Evolutionary conservation across 2,329 filamentous ascomycete species (phyloP), one percentile per base, ranked within the genome.

Genomic region (Curvularia sp.): DNA sequence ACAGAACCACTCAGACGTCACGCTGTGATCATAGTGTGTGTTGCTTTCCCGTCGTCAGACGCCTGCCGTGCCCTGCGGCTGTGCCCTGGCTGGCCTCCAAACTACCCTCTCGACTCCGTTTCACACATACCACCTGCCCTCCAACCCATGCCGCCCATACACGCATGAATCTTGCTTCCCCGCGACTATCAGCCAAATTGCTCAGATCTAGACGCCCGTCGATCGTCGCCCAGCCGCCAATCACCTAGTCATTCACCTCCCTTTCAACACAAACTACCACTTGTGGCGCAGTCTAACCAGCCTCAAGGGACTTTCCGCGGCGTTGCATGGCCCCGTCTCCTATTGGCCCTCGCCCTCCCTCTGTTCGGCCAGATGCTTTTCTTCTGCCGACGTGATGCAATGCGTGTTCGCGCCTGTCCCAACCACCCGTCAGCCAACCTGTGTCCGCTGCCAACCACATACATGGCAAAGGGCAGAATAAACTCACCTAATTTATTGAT

Each of bases 371-470:
- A 83, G 73, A 76, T 89, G 87, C 75, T 84, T 82, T 75, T 89
- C 84, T 80, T 97, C 94, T 1, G 93, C 94, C 50, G 88, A 86
- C 58, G 88, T 89, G 76, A 98, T 93, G 78, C 92, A 95, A 67
- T 90, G 86, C 82, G 96, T 92, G 76, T 96, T 96, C 43, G 92
- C 91, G 25, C 74, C 75, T 76, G 54, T 45, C 54, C 25, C 47
- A 54, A 59, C 43, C 53, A 50, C 54, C 62, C 61, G 68, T 74
- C 64, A 72, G 69, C 55, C 51, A 19, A 19, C 28, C 36, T 49
- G 48, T 53, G 21, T 48, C 41, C 55, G 51, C 49, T 59, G 47
- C 43, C 32, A 48, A 46, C 39, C 7, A 19, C 27, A 27, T 38
- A n/a, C 36, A 36, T 34, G 21, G 25, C 27, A 19, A 32, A 60